Base-by-base conservation (phyloP, 495 filamentous ascomycete genomes). In the Articulospora tetracladia region DNA sequence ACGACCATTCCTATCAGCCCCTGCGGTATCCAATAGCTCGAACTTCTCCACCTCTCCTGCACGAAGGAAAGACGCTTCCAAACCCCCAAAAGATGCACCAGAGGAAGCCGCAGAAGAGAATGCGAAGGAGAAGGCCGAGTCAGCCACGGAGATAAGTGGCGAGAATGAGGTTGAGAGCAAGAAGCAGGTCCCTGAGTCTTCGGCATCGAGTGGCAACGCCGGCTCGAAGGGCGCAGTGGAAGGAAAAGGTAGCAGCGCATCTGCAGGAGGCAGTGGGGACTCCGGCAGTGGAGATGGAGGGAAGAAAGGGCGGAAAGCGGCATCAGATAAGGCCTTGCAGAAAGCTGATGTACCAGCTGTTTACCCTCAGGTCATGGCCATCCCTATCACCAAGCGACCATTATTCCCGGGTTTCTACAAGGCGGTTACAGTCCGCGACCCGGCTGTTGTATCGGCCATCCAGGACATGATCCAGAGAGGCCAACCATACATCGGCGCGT, bases 361-460 rank as follows among this genome's bases (percentile, higher is more conserved):
- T 36, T 99, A 99, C 71, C 94, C 95, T 22, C 93, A 98, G 69
- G 92, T 99, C 51, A 92, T 99, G 88, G 95, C 95, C 0, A 93
- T 99, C 57, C 94, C 95, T n/a, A 97, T 99, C 65, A 88, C 90
- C 4, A 93, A 94, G 74, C 83, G 95, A 49, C 95, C 94, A 24
- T 75, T 99, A 1, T 99, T 97, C 73, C 95, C 95, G 0, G 95
- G 95, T 0, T 99, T 97, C 75, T 99, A 99, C 76, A 99, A 99
- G 71, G 93, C 95, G 2, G 90, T 99, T 60, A 98, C 94, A 3
- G 92, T 99, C 55, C 87, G 88, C 62, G 91, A 99, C 70, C 89
- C 86, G 4, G 88, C 91, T 64, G 95, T 99, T 23, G 85, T 90
- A 28, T 80, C 83, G 34, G 95, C 95, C 15, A 95, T 99, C 59